These are phyloP conservation scores for Xylariaceae sp. DNA, from an alignment of 2,329 filamentous ascomycete genomes.

Conservation along the genomic window DNA sequence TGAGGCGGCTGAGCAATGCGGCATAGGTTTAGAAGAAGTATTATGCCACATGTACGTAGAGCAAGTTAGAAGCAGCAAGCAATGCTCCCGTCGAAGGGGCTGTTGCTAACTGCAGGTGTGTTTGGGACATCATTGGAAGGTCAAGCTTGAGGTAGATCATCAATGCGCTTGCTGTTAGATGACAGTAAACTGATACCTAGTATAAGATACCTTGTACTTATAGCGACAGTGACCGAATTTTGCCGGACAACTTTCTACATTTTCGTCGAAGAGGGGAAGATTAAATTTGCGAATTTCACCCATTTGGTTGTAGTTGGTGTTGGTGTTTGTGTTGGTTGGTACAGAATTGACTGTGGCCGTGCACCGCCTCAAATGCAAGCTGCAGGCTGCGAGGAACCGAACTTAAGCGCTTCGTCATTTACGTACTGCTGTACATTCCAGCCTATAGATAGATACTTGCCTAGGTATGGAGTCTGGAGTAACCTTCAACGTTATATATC, in stretches of 20 bases:
- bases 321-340: not conserved
- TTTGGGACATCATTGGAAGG: slow-evolving; percentile 29
- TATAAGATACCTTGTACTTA: no score
- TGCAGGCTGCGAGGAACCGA: no score
- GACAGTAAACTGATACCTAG: not conserved
- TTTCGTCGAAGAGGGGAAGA: no score
- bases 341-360: not conserved
- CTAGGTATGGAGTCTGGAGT: no score
- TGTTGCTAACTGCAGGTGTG: slow-evolving; percentile 19
- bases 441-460: no score
- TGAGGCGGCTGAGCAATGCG: not conserved
- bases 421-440: no score
- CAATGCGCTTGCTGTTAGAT: slow-evolving; percentile 33
- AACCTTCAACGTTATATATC: no score
- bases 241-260: no score
- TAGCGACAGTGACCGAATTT: no score
- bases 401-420: not conserved
- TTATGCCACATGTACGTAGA: not conserved
- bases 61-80: not conserved
- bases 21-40: no score
- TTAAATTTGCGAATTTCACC: no score
- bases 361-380: not conserved
- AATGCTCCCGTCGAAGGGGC: not conserved
- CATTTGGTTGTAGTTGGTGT: no score
- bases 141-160: slow-evolving; percentile 35